Conservation (phyloP, 345 rosid species). For the Eucalyptus tenuipes region DNA sequence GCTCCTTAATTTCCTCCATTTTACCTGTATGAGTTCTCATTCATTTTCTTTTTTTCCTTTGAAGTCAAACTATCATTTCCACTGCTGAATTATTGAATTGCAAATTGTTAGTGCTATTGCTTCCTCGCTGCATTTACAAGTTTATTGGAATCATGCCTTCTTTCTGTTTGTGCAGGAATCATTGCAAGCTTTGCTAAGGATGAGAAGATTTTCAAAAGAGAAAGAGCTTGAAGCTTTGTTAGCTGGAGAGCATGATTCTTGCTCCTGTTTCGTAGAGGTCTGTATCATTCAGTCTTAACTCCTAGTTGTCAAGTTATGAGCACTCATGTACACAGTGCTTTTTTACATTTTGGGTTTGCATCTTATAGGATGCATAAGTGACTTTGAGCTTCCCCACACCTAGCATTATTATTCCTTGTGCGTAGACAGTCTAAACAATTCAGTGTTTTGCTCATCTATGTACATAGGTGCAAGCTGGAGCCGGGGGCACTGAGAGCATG, state of each 20-base stretch:
- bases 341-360: not conserved
- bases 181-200: conserved; percentile 43
- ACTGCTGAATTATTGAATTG: not conserved
- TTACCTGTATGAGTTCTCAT: not conserved
- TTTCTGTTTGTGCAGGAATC: conserved; percentile 42
- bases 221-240: conserved; percentile 90
- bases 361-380: not conserved
- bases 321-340: not conserved
- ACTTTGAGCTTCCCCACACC: not conserved
- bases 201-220: conserved; percentile 77
- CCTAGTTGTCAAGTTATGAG: not conserved
- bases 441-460: not conserved
- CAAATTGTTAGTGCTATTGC: not conserved
- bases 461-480: conserved; percentile 89
- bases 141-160: not conserved
- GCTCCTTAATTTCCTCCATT: not conserved
- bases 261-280: conserved; percentile 84
- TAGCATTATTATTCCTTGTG: not conserved
- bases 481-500: conserved; percentile 98
- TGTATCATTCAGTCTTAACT: not conserved
- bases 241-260: conserved; percentile 70
- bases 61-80: not conserved
- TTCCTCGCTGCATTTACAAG: not conserved
- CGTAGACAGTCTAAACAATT: not conserved
- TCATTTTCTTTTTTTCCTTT: not conserved